Evolutionary conservation across 805 yeast genomes (phyloP).

Genomic region (Lachancea sp.): DNA sequence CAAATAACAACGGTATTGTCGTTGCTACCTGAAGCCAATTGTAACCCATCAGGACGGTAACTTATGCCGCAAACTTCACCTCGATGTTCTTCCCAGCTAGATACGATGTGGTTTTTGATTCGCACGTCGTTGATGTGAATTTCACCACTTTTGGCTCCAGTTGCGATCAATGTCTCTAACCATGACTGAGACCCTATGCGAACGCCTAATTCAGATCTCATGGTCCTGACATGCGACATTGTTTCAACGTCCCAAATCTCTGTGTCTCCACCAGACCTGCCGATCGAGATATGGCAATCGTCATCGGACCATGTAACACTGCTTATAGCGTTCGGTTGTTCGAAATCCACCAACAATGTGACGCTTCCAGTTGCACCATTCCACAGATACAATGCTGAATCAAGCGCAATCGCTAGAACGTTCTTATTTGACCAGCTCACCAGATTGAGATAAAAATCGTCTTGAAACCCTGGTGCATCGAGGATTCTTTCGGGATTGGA

Average conservation of each 20-base stretch:
- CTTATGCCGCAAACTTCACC: constrained; percentile 93
- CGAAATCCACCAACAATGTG: constrained; percentile 56
- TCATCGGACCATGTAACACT: constrained; percentile 89
- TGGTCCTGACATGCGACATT: constrained; percentile 64
- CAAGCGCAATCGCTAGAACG: constrained; percentile 82
- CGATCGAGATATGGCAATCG: constrained; percentile 78
- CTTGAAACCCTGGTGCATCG: constrained; percentile 92
- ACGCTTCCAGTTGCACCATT: constrained; percentile 81
- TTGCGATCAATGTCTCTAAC: constrained; percentile 72
- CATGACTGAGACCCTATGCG: constrained; percentile 81
- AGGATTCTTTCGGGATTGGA: constrained; percentile 87
- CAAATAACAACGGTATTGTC: constrained; percentile 89
- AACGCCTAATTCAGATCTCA: constrained; percentile 61
- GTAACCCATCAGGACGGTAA: constrained; percentile 78
- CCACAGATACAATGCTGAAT: constrained; percentile 82
- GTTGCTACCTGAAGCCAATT: constrained; percentile 88
- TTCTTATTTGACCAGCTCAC: constrained; percentile 83
- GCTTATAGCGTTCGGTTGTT: constrained; percentile 27
- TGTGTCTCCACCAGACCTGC: constrained; percentile 72
- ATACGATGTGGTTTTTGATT: constrained; percentile 64
- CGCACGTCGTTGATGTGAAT: constrained; percentile 88
- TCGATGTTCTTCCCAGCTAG: constrained; percentile 55
- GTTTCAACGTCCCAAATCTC: constrained; percentile 94
- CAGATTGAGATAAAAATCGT: constrained; percentile 85
- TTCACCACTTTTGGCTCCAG: constrained; percentile 85